Percentiles rank a stretch among this genome's conserved stretches.
phyloP scores from a whole-genome alignment of 208 protist species.

The Balamuthia mandrillaris region DNA sequence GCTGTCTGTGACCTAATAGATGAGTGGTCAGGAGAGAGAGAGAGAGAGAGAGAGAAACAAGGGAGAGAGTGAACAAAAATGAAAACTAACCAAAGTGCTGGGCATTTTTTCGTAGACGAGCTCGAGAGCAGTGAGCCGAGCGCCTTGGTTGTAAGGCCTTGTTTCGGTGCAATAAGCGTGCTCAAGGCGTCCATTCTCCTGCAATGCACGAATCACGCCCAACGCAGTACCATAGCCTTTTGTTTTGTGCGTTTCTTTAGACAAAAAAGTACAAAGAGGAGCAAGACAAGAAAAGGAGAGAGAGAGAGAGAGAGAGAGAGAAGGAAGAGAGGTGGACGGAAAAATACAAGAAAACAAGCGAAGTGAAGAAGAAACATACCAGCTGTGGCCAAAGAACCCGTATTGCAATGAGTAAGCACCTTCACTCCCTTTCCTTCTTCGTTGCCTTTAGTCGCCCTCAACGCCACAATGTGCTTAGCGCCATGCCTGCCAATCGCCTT shows the following conservation, averaged over 20 bases:
- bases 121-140: slow-evolving; percentile 62
- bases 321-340: too few species aligned
- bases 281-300: too few species aligned
- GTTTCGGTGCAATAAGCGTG: slow-evolving; percentile 61
- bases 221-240: slow-evolving; percentile 66
- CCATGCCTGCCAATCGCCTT: slow-evolving; percentile 85
- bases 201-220: slow-evolving; percentile 47
- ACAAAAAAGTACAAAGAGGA: too few species aligned
- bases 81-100: slow-evolving; percentile 41
- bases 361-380: slow-evolving; percentile 2
- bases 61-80: background rate
- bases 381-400: slow-evolving; percentile 57
- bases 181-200: slow-evolving; percentile 44
- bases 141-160: slow-evolving; percentile 58
- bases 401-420: slow-evolving; percentile 66
- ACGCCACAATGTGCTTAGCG: slow-evolving; percentile 72
- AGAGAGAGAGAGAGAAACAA: background rate
- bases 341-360: too few species aligned
- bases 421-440: slow-evolving; percentile 32
- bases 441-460: background rate
- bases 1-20: slow-evolving; percentile 56
- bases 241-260: too few species aligned
- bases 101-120: slow-evolving; percentile 50
- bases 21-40: background rate
- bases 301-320: too few species aligned